A percentile compares a stretch with the other conserved stretches of the same genome.
phyloP scores from a whole-genome alignment of 768 basidiomycete genomes.

The Kwoniella mangroviensis region DNA sequence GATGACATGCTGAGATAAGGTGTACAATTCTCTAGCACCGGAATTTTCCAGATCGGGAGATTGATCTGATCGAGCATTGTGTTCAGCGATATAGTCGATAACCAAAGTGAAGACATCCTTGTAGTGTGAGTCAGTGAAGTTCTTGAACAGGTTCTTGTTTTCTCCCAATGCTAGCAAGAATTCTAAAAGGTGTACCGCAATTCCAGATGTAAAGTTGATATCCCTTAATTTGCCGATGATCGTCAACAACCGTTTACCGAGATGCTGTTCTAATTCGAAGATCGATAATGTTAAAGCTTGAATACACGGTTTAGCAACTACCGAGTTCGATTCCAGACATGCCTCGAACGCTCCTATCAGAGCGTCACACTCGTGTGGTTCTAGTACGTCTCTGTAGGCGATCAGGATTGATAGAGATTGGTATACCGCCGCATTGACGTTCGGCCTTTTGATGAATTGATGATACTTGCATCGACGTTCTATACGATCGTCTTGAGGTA shows the following conservation, averaged over 20 bases:
- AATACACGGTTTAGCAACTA: slow-evolving; percentile 78
- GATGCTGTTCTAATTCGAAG: slow-evolving; percentile 80
- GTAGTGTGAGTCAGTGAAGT: slow-evolving; percentile 88
- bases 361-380: slow-evolving; percentile 59
- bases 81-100: slow-evolving; percentile 87
- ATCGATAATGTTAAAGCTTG: slow-evolving; percentile 85
- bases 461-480: slow-evolving; percentile 54
- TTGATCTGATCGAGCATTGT: slow-evolving; percentile 60
- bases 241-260: slow-evolving; percentile 75
- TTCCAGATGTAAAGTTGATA: slow-evolving; percentile 90
- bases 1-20: slow-evolving; percentile 87
- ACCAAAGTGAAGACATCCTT: slow-evolving; percentile 94
- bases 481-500: slow-evolving; percentile 50
- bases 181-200: slow-evolving; percentile 95
- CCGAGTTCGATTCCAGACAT: slow-evolving; percentile 58
- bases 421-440: slow-evolving; percentile 85
- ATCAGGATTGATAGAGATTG: slow-evolving; percentile 85
- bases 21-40: slow-evolving; percentile 60
- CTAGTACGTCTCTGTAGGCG: slow-evolving; percentile 81
- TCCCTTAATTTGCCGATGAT: slow-evolving; percentile 81
- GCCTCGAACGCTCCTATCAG: slow-evolving; percentile 60
- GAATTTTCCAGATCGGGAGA: slow-evolving; percentile 37
- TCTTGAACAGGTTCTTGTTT: slow-evolving; percentile 75
- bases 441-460: slow-evolving; percentile 65
- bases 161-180: slow-evolving; percentile 87